Conservation (phyloP, 805 yeast species). For the Zygoascus bituminiphila region DNA sequence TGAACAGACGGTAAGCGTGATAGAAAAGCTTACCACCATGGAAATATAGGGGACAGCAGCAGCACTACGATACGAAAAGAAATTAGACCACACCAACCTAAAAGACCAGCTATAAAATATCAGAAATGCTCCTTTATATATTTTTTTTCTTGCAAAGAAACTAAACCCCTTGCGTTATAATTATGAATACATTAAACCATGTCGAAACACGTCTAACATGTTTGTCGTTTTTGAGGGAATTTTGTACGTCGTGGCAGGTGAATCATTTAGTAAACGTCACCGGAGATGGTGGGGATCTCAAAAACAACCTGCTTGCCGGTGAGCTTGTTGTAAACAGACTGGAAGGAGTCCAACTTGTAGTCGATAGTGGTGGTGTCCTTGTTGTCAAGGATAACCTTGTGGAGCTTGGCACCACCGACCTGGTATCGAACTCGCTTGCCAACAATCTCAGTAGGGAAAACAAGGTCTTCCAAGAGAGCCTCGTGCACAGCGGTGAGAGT, state of each 20-base stretch:
- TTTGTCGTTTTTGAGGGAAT: background rate
- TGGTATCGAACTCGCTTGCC: constrained; percentile 99
- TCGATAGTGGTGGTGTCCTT: constrained; percentile 95
- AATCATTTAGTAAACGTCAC: constrained; percentile 29
- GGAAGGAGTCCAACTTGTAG: constrained; percentile 99
- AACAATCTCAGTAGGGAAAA: constrained; percentile 97
- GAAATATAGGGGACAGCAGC: no score
- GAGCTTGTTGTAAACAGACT: constrained; percentile 94
- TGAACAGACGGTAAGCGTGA: no score
- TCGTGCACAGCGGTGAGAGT: constrained; percentile 98
- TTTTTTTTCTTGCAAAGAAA: background rate
- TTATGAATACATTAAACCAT: constrained; percentile 1
- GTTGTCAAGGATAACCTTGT: constrained; percentile 94
- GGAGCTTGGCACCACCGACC: constrained; percentile 98
- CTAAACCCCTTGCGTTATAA: background rate
- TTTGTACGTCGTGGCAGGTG: background rate
- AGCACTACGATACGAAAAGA: no score
- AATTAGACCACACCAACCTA: no score
- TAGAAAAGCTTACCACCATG: no score
- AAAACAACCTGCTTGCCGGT: constrained; percentile 99
- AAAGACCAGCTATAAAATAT: background rate
- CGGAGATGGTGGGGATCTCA: constrained; percentile 60
- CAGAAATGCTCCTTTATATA: constrained; percentile 2
- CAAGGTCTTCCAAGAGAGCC: constrained; percentile 96
- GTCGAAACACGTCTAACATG: background rate